Base-by-base conservation (phyloP, 1,284 basidiomycete genomes). In the Anthracocystis panici-leucophaei region DNA sequence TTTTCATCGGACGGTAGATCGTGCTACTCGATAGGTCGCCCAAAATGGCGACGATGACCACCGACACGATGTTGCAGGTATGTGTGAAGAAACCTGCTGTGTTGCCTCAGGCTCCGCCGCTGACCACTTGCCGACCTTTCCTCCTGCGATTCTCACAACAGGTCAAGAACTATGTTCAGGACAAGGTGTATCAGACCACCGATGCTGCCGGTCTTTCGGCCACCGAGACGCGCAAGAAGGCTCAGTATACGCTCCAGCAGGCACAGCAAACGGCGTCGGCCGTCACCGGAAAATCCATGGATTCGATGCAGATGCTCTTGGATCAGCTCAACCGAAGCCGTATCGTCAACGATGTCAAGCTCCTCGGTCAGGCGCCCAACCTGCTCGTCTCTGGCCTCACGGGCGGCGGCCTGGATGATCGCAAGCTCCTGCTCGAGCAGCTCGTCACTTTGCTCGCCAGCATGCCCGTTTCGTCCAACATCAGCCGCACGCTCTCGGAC, bases 341-440 rank as follows among this genome's bases (percentile, higher is more conserved):
- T 2, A 20, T 76, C 25, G 69, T 72, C 45, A 65, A 31, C 20
- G 74, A 72, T 33, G 69, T 52, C 58, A 72, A 72, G 59, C 65
- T 76, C 9, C 60, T 69, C 40, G 65, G 62, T 21, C 69, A 72
- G 25, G 56, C 59, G 25, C 69, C 74, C 35, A 69, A 65, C 20
- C 57, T 67, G 7, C 49, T 71, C 45, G 20, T 52, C 21, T 57
- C 59, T 2, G 63, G 46, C 29, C 51, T 74, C 25, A 61, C 63
- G 1, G 66, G 66, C 38, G 57, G 57, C 12, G 75, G 75, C 18
- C 44, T 80, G 21, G 76, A 81, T 40, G 80, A 81, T 27, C 78
- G 80, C 42, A 75, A 79, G 52, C 57, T 80, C 48, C 65, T 77
- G n/a, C 72, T 82, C 44, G 80, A 82, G 50, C 68, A 79, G 49